Evolutionary conservation across 768 basidiomycete species (phyloP).

Genomic region (Multifurca ochricompacta): DNA sequence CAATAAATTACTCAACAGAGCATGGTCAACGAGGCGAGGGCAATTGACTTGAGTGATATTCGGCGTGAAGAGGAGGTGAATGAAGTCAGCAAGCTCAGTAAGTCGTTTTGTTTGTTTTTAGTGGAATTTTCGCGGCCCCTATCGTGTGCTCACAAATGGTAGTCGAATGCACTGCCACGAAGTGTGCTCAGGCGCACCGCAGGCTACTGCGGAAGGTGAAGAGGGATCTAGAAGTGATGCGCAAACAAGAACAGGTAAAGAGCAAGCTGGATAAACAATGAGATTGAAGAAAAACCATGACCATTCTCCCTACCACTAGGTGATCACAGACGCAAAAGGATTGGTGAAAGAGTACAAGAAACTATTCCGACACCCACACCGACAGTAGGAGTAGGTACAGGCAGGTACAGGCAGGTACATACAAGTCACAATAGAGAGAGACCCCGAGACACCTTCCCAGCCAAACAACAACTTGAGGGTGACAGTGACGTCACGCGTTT

Average conservation of each 20-base stretch:
- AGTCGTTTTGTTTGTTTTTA: neutral
- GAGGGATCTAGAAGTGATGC: neutral
- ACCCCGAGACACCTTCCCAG: no score
- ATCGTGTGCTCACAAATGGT: neutral
- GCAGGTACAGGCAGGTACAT: no score
- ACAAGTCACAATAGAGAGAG: no score
- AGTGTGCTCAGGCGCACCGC: constrained; percentile 6
- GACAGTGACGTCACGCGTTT: constrained; percentile 7
- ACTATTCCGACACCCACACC: constrained; percentile 6
- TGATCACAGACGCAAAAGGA: constrained; percentile 6
- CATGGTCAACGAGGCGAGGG: constrained; percentile 6
- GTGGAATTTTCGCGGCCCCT: neutral
- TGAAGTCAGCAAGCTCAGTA: constrained; percentile 14
- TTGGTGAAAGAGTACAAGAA: constrained; percentile 13
- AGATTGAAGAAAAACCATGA: neutral
- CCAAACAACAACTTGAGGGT: no score
- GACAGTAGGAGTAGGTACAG: no score
- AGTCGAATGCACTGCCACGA: constrained; percentile 8
- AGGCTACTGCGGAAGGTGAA: constrained; percentile 13
- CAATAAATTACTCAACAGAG: neutral
- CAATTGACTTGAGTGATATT: constrained; percentile 2
- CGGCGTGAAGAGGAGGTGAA: constrained; percentile 10
- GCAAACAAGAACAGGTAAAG: constrained; percentile 16
- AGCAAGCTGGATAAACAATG: neutral
- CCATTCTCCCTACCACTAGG: neutral